A percentile compares a stretch with the other conserved stretches of the same genome.
Evolutionary conservation across 2,329 filamentous ascomycete species (phyloP).

Genomic region (Arthrobotrys pseudoclavata): DNA sequence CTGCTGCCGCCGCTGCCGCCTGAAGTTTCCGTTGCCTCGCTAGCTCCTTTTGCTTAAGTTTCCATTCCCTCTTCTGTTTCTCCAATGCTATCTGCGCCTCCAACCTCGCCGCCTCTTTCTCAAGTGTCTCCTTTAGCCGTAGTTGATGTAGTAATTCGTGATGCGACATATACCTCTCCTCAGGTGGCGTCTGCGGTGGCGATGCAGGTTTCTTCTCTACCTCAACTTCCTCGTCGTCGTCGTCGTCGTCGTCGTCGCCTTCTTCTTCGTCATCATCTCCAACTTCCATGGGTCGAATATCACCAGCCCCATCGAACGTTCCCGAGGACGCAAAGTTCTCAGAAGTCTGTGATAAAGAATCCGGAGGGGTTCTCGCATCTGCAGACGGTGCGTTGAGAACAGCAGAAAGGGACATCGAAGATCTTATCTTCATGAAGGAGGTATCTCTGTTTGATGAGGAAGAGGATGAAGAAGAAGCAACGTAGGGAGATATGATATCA

Average conservation of each 20-base stretch:
- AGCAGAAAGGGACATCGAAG: constrained; percentile 48
- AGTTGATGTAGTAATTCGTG: constrained; percentile 31
- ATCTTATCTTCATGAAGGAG: constrained; percentile 45
- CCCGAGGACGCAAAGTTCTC: constrained; percentile 12
- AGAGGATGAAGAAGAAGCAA: constrained; percentile 7
- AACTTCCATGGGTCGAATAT: background rate
- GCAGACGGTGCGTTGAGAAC: constrained; percentile 45
- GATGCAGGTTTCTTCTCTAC: constrained; percentile 26
- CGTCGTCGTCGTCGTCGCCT: constrained; percentile 8
- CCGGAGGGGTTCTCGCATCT: constrained; percentile 38
- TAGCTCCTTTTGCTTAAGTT: constrained; percentile 6
- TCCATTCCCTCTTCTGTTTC: constrained; percentile 18
- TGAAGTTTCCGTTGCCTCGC: constrained; percentile 7
- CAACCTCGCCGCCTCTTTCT: constrained; percentile 32
- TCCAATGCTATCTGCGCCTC: constrained; percentile 18
- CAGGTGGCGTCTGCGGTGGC: constrained; percentile 43
- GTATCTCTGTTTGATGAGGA: constrained; percentile 10
- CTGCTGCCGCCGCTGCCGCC: background rate
- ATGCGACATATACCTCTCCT: constrained; percentile 26
- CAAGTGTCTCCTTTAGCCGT: constrained; percentile 27
- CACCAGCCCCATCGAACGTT: constrained; percentile 18
- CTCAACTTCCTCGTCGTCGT: background rate
- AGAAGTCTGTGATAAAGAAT: constrained; percentile 52
- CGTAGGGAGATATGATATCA: constrained; percentile 7
- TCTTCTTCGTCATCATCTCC: constrained; percentile 1